A percentile compares a stretch with the other conserved stretches of the same genome.
Conservation (phyloP, 2,329 filamentous ascomycete genomes). For the Coleophoma eucalyptorum region DNA sequence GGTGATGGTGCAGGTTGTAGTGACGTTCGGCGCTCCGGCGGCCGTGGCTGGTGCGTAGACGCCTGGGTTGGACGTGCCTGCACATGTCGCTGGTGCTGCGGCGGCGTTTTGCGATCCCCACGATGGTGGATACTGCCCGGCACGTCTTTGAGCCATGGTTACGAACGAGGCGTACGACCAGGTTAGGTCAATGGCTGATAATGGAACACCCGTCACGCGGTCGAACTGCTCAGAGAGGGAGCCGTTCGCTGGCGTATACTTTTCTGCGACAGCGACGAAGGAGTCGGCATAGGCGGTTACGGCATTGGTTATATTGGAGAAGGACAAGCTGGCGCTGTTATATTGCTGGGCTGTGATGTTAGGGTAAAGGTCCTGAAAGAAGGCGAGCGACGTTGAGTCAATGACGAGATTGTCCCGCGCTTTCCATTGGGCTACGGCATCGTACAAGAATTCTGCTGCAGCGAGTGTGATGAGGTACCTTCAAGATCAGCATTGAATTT, state of each 20-base stretch:
- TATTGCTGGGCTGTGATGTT: constrained; percentile 61
- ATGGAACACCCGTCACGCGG: constrained; percentile 44
- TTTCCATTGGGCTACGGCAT: constrained; percentile 70
- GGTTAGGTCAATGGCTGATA: constrained; percentile 65
- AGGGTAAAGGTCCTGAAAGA: constrained; percentile 66
- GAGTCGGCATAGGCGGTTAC: constrained; percentile 60
- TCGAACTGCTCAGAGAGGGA: constrained; percentile 64
- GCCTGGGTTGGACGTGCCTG: constrained; percentile 39
- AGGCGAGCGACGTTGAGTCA: constrained; percentile 59
- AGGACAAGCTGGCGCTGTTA: constrained; percentile 54
- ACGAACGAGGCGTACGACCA: constrained; percentile 72
- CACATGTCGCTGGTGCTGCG: constrained; percentile 45
- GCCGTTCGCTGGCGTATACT: constrained; percentile 53
- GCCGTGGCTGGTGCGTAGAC: constrained; percentile 44
- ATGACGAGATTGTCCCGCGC: constrained; percentile 57
- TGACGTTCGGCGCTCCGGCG: constrained; percentile 34
- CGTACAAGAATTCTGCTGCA: constrained; percentile 77
- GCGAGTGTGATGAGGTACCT: constrained; percentile 67
- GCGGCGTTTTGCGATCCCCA: constrained; percentile 46
- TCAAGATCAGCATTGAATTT: not conserved
- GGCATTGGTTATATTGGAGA: constrained; percentile 40
- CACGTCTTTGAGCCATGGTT: constrained; percentile 52
- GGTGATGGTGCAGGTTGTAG: constrained; percentile 22
- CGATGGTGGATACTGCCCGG: constrained; percentile 46
- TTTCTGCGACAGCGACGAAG: constrained; percentile 43